These are phyloP conservation scores for Scutellaria barbata DNA, from an alignment of 257 asterid species.

Conservation along the genomic window DNA sequence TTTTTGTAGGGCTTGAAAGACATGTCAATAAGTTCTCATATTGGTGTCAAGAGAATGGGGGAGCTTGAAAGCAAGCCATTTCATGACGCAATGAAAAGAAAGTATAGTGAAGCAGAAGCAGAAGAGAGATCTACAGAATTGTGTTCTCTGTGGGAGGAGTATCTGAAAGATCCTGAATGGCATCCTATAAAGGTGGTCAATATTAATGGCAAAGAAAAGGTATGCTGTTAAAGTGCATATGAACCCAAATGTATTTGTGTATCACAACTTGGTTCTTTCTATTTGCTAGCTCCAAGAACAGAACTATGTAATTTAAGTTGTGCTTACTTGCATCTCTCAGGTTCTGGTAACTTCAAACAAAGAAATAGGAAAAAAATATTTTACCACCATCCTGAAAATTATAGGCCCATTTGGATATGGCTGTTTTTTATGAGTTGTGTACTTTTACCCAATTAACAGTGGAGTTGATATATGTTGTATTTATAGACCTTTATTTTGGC, in stretches of 20 bases:
- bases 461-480: conserved; percentile 12
- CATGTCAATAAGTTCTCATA: conserved; percentile 36
- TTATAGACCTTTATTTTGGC: conserved; percentile 4
- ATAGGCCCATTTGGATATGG: not conserved
- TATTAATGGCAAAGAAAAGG: conserved; percentile 60
- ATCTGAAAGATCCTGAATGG: conserved; percentile 79
- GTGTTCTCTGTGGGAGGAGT: conserved; percentile 75
- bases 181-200: conserved; percentile 65
- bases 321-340: not conserved
- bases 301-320: not conserved
- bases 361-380: not conserved
- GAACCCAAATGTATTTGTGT: not conserved
- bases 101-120: conserved; percentile 55
- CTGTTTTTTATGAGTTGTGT: not conserved
- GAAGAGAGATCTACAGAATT: conserved; percentile 63
- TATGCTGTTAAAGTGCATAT: conserved; percentile 33
- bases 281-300: not conserved
- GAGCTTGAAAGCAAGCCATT: conserved; percentile 77
- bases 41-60: conserved; percentile 77
- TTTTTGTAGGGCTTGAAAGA: conserved; percentile 60
- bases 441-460: not conserved
- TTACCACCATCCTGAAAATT: not conserved
- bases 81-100: conserved; percentile 61
- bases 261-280: conserved; percentile 6
- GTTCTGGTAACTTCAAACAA: not conserved